Evolutionary conservation across 2,329 filamentous ascomycete species (phyloP).

Genomic region (Fusarium protoensiforme): DNA sequence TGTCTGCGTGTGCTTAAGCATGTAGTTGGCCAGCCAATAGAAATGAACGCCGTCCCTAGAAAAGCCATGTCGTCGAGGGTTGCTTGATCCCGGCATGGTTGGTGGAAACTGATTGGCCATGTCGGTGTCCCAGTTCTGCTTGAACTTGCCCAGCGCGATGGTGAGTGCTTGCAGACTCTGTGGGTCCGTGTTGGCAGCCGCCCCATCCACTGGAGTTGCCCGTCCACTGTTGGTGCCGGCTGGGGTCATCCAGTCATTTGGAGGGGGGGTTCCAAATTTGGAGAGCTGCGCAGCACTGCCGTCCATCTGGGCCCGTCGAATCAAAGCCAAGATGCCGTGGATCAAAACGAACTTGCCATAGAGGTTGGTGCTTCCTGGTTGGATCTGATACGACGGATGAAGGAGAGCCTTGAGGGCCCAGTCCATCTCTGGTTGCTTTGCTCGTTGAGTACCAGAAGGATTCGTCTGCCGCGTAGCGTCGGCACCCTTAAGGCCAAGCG

Average conservation of each 20-base stretch:
- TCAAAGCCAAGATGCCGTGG: slow-evolving; percentile 73
- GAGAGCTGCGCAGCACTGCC: slow-evolving; percentile 50
- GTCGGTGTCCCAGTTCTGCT: slow-evolving; percentile 76
- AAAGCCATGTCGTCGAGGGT: slow-evolving; percentile 72
- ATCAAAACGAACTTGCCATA: slow-evolving; percentile 81
- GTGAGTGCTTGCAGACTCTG: slow-evolving; percentile 60
- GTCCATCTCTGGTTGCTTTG: slow-evolving; percentile 73
- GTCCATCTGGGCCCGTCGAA: slow-evolving; percentile 58
- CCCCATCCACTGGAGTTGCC: slow-evolving; percentile 57
- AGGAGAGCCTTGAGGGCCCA: slow-evolving; percentile 71
- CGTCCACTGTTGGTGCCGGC: slow-evolving; percentile 56
- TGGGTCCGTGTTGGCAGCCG: slow-evolving; percentile 53
- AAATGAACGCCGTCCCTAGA: slow-evolving; percentile 78
- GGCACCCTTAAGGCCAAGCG: slow-evolving; percentile 71
- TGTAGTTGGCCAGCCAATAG: slow-evolving; percentile 76
- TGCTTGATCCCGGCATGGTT: slow-evolving; percentile 55
- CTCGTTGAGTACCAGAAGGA: slow-evolving; percentile 69
- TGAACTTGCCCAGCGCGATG: slow-evolving; percentile 77
- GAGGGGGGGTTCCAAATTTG: slow-evolving; percentile 65
- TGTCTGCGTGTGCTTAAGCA: slow-evolving; percentile 68
- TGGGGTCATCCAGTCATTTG: slow-evolving; percentile 67
- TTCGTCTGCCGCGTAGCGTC: slow-evolving; percentile 67
- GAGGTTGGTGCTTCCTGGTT: slow-evolving; percentile 74
- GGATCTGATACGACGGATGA: slow-evolving; percentile 67
- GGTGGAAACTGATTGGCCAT: slow-evolving; percentile 75